Evolutionary conservation across 257 asterid species (phyloP).

Genomic region (Prunella vulgaris): DNA sequence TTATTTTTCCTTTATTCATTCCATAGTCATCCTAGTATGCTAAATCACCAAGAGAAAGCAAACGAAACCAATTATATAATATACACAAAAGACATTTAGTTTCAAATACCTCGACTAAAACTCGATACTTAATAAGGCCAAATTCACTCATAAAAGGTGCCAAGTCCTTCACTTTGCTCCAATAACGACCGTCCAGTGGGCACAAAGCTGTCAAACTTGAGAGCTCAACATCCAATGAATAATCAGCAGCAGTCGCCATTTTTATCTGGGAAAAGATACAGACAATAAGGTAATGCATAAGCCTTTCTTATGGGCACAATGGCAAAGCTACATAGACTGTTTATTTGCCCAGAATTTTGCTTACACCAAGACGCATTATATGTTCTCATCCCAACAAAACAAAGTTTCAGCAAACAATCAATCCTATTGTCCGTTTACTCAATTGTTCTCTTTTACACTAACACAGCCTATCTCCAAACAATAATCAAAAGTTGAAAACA

Average conservation of each 20-base stretch:
- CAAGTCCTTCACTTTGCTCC: slow-evolving; percentile 82
- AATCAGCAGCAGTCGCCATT: slow-evolving; percentile 1
- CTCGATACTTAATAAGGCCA: slow-evolving; percentile 74
- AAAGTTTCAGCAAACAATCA: not conserved
- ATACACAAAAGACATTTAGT: not conserved
- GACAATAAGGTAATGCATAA: not conserved
- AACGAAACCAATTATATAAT: not conserved
- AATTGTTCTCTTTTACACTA: not conserved
- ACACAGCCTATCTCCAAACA: not conserved
- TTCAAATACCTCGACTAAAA: slow-evolving; percentile 73
- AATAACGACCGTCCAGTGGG: slow-evolving; percentile 93
- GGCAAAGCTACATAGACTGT: not conserved
- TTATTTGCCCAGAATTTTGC: not conserved
- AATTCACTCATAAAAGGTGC: slow-evolving; percentile 76
- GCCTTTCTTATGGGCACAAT: not conserved
- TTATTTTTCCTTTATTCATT: not conserved
- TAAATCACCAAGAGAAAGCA: not conserved
- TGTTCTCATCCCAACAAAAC: no score
- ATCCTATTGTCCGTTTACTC: not conserved
- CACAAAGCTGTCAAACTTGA: slow-evolving; percentile 29
- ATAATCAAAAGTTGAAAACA: not conserved
- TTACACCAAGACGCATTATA: not conserved
- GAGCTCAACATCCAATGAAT: slow-evolving; percentile 18
- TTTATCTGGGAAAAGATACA: slow-evolving; percentile 7
- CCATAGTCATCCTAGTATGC: not conserved